Evolutionary conservation across 1,139 yeast genomes (phyloP).

Genomic region (Debaryomyces robertsiae): DNA sequence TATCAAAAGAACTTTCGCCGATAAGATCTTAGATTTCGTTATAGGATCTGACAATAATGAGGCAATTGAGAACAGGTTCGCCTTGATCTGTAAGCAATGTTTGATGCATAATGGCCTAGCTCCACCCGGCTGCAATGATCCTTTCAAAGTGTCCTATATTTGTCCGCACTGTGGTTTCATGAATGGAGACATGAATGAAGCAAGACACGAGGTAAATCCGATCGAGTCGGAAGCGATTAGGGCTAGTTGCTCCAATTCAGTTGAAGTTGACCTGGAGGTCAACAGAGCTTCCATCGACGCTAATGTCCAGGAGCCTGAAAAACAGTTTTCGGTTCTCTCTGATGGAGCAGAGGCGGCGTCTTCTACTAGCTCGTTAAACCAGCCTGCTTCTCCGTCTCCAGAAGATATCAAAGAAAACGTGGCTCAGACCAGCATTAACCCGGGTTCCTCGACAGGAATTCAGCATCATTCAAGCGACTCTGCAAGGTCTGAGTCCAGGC

Average conservation of each 20-base stretch:
- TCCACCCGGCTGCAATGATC: conserved; percentile 62
- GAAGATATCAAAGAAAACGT: no score
- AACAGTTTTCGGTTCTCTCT: no score
- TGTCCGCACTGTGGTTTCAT: conserved; percentile 74
- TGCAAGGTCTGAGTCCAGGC: no score
- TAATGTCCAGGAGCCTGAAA: neutral
- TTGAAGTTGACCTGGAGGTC: neutral
- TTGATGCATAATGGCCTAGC: conserved; percentile 79
- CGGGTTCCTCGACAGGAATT: neutral
- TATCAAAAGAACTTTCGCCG: conserved; percentile 36
- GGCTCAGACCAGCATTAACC: no score
- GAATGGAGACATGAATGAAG: conserved; percentile 42
- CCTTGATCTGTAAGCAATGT: conserved; percentile 71
- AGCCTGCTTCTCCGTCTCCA: no score
- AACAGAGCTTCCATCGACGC: conserved; percentile 1
- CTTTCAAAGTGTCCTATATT: conserved; percentile 56
- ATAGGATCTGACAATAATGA: conserved; percentile 74
- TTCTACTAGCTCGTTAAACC: no score
- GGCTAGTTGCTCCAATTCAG: neutral
- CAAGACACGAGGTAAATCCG: neutral
- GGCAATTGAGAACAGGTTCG: conserved; percentile 64
- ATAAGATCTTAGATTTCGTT: conserved; percentile 52
- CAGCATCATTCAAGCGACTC: neutral
- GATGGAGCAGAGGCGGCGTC: no score
- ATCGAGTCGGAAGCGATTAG: conserved; percentile 3